Evolutionary conservation across 345 rosid species (phyloP).

Genomic region (Toxicodendron radicans): DNA sequence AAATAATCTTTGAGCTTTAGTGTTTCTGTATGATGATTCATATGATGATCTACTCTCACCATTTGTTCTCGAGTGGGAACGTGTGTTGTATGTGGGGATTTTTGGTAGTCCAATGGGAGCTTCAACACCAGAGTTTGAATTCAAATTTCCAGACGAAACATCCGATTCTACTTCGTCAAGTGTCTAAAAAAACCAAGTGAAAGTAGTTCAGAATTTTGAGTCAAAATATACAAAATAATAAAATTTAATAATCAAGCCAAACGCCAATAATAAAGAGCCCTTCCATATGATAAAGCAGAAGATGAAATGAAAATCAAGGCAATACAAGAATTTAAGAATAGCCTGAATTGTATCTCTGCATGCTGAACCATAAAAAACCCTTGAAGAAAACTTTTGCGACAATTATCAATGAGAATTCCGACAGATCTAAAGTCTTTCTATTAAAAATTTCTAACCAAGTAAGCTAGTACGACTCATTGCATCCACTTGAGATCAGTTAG

Average conservation of each 20-base stretch:
- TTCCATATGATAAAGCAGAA: background rate
- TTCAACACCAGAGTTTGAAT: slow-evolving; percentile 10
- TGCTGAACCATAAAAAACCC: too few species aligned
- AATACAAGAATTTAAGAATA: too few species aligned
- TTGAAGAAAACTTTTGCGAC: too few species aligned
- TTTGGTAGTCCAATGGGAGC: slow-evolving; percentile 16
- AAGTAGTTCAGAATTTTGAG: background rate
- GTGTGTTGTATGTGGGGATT: background rate
- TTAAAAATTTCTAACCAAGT: background rate
- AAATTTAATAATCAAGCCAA: background rate
- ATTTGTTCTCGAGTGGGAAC: background rate
- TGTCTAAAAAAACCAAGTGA: slow-evolving; percentile 21
- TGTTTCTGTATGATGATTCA: background rate
- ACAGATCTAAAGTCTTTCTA: background rate
- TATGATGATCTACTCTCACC: slow-evolving; percentile 2
- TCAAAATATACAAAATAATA: background rate
- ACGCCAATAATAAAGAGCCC: background rate
- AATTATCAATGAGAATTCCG: background rate
- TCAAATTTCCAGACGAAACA: slow-evolving; percentile 12
- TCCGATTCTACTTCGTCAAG: slow-evolving; percentile 34
- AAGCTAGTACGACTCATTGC: background rate
- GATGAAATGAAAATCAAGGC: too few species aligned
- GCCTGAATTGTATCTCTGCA: too few species aligned
- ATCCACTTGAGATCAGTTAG: background rate
- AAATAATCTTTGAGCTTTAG: slow-evolving; percentile 9